Evolutionary conservation across 352 stramenopile species (phyloP).

Genomic region (Pythium apleroticum): DNA sequence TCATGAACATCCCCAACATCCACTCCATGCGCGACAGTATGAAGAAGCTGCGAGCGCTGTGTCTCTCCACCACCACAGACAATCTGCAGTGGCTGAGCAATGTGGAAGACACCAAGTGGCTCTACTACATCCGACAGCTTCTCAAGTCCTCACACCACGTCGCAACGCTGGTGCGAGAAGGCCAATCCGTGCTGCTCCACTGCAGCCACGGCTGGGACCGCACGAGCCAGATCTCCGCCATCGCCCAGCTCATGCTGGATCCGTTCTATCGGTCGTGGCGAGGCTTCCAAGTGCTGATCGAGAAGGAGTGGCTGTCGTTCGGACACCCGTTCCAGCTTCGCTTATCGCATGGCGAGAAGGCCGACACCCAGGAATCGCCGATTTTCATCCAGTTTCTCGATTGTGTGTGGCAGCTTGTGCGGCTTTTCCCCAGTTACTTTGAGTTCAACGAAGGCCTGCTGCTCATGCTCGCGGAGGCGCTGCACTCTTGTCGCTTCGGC

Average conservation of each 20-base stretch:
- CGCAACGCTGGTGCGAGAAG: constrained; percentile 89
- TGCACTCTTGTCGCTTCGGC: constrained; percentile 97
- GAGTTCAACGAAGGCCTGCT: constrained; percentile 97
- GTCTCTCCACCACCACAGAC: constrained; percentile 82
- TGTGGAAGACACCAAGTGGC: constrained; percentile 97
- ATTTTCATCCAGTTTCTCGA: constrained; percentile 89
- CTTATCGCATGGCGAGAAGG: constrained; percentile 73
- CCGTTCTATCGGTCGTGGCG: constrained; percentile 80
- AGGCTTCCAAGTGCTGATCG: constrained; percentile 78
- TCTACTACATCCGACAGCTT: constrained; percentile 93
- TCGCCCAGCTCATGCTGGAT: constrained; percentile 72
- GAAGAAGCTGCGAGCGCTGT: constrained; percentile 70
- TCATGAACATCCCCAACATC: constrained; percentile 99
- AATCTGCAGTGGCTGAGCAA: constrained; percentile 91
- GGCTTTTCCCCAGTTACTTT: constrained; percentile 95
- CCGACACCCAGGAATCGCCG: constrained; percentile 76
- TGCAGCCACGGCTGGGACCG: constrained; percentile 89
- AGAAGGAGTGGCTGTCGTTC: constrained; percentile 86
- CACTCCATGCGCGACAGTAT: constrained; percentile 96
- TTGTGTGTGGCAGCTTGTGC: constrained; percentile 83
- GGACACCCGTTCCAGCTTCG: constrained; percentile 83
- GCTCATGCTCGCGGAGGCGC: constrained; percentile 92
- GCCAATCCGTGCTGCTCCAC: constrained; percentile 78
- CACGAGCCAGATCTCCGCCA: constrained; percentile 86
- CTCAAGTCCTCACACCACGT: constrained; percentile 92